phyloP scores from a whole-genome alignment of 805 yeast genomes.

The Saccharomyces mikatae region DNA sequence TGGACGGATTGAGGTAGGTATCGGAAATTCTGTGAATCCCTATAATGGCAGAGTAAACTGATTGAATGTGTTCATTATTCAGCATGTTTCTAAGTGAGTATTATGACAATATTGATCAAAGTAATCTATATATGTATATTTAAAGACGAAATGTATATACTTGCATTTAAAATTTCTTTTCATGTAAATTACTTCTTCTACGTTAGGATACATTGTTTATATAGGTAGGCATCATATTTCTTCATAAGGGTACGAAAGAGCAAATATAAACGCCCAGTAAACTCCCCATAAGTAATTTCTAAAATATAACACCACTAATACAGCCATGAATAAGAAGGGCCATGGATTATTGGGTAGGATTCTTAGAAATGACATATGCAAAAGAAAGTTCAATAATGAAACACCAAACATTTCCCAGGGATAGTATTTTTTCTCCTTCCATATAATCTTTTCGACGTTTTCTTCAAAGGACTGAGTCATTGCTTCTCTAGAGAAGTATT shows the following conservation, averaged over 20 bases:
- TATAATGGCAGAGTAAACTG: slow-evolving; percentile 17
- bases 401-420: slow-evolving; percentile 27
- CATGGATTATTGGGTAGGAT: slow-evolving; percentile 8
- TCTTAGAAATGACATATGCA: slow-evolving; percentile 8
- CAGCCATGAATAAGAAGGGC: slow-evolving; percentile 15
- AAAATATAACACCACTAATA: slow-evolving; percentile 2
- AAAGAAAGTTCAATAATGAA: slow-evolving; percentile 7
- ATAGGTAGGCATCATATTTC: neutral
- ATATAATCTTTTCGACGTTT: slow-evolving; percentile 26
- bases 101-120: neutral
- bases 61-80: neutral
- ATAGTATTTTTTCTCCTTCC: slow-evolving; percentile 17
- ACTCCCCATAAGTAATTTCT: slow-evolving; percentile 9
- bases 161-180: neutral
- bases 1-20: slow-evolving; percentile 20
- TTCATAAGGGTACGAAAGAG: slow-evolving; percentile 2
- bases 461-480: slow-evolving; percentile 35
- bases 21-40: slow-evolving; percentile 15
- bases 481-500: slow-evolving; percentile 32
- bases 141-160: neutral
- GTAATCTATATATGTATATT: neutral
- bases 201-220: neutral
- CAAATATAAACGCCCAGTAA: slow-evolving; percentile 10
- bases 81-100: neutral
- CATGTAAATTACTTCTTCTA: neutral